Evolutionary conservation across 306 rosid genomes (phyloP), one percentile per base, ranked within the genome.

Genomic region (Psophocarpus tetragonolobus): DNA sequence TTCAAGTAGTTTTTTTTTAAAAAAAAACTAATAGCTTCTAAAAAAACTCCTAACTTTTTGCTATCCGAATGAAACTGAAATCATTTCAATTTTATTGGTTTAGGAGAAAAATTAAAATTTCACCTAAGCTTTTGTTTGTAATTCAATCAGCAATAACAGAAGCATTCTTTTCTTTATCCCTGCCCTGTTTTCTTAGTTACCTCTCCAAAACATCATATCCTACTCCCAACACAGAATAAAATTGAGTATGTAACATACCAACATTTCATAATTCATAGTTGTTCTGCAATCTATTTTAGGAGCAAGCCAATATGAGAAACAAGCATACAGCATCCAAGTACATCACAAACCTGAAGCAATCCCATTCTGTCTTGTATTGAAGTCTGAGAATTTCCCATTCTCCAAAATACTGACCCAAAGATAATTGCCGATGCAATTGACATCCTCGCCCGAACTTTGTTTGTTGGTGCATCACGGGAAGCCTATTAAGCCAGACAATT

Each of bases 361-460:
- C 98, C 98, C 97, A 95, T 88, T 87, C 98, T 89, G 81, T 95
- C 98, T 87, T 95, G 97, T 73, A 95, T 89, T 17, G 98, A 92
- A 60, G 98, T 95, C 87, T 95, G 98, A 76, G 98, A 95, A 74
- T 84, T 95, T 71, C 96, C 91, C 91, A 95, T 92, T 80, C 94
- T 89, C 97, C 97, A 95, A 79, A 95, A 95, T 20, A 95, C 97
- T 51, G 98, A 92, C 23, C 97, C 98, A 86, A 95, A 88, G 82
- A 92, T 92, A 60, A 92, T 48, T 50, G 97, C 97, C 60, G 98
- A 92, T 30, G 97, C 93, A 75, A 95, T 56, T 42, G 98, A 92
- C 93, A 95, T 95, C 83, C 96, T 87, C 53, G 97, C 90, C 75
- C 97, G 90, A 80, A 95, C 92, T 88, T 88, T 88, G 82, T 95